A percentile compares a stretch with the other conserved stretches of the same genome.
Conservation (phyloP, 331 rosid genomes). For the Acacia concinna region DNA sequence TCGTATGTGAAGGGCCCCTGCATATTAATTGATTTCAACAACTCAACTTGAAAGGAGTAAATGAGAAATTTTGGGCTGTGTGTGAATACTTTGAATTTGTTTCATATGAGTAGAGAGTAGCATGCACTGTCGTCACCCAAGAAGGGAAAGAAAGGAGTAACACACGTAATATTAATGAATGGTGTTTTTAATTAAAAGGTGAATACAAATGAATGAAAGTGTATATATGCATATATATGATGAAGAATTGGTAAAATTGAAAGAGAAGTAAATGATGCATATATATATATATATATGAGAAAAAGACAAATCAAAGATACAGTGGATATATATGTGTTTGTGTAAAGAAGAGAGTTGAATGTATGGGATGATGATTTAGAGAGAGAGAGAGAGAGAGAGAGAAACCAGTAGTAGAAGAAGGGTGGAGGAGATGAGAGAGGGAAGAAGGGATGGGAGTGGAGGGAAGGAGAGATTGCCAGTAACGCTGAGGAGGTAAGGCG, state of each 20-base stretch:
- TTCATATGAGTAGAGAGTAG: not conserved
- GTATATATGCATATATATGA: not conserved
- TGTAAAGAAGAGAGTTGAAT: no score
- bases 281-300: no score
- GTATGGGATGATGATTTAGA: no score
- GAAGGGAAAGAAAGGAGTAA: not conserved
- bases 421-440: constrained; percentile 45
- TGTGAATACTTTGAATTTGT: not conserved
- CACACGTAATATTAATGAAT: not conserved
- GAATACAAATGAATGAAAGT: no score
- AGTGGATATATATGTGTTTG: no score
- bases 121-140: not conserved
- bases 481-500: constrained; percentile 60
- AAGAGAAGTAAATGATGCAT: no score
- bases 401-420: constrained; percentile 43
- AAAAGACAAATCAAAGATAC: not conserved
- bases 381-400: not conserved
- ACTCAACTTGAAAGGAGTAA: not conserved
- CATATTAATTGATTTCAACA: not conserved
- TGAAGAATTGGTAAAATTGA: not conserved
- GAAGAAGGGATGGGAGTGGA: constrained; percentile 70
- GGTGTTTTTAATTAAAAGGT: no score
- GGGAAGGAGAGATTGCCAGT: constrained; percentile 69
- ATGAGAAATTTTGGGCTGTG: not conserved
- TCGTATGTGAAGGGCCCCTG: no score